Percentiles rank a stretch among this genome's conserved stretches.
Evolutionary conservation across 768 basidiomycete species (phyloP).

Genomic region (Suillus alpinus): DNA sequence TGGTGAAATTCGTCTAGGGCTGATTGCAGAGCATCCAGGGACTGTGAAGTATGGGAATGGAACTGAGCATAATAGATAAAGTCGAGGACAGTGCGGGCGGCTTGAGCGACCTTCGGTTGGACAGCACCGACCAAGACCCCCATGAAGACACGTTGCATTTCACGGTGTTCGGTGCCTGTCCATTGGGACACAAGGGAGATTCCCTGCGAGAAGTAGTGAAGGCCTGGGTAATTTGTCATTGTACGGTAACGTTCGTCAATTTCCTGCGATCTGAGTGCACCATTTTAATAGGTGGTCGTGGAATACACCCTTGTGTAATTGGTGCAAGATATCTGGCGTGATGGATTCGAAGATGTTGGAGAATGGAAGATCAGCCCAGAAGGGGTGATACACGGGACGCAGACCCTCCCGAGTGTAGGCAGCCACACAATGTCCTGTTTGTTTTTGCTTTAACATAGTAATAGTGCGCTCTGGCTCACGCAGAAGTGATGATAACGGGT

Average conservation of each 20-base stretch:
- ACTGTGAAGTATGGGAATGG: slow-evolving; percentile 24
- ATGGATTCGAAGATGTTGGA: slow-evolving; percentile 19
- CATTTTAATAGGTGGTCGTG: slow-evolving; percentile 40
- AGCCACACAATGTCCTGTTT: slow-evolving; percentile 36
- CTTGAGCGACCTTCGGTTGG: slow-evolving; percentile 15
- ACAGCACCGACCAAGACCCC: slow-evolving; percentile 24
- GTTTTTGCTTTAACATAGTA: not conserved
- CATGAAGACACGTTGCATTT: slow-evolving; percentile 33
- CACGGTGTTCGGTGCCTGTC: slow-evolving; percentile 6
- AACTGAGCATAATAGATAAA: slow-evolving; percentile 32
- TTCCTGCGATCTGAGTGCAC: slow-evolving; percentile 17
- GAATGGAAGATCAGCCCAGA: slow-evolving; percentile 27
- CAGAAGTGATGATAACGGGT: not conserved
- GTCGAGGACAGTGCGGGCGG: slow-evolving; percentile 28
- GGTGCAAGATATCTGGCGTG: slow-evolving; percentile 35
- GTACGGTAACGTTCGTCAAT: slow-evolving; percentile 12
- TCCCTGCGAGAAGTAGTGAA: not conserved
- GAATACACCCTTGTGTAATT: slow-evolving; percentile 37
- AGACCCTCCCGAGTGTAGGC: slow-evolving; percentile 41
- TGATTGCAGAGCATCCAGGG: slow-evolving; percentile 21
- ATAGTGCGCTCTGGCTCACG: not conserved
- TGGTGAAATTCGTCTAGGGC: slow-evolving; percentile 22
- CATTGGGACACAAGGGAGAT: not conserved
- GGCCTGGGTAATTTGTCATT: slow-evolving; percentile 5
- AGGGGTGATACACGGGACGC: slow-evolving; percentile 16